phyloP scores from a whole-genome alignment of 805 yeast species.

The Candida easanensis region DNA sequence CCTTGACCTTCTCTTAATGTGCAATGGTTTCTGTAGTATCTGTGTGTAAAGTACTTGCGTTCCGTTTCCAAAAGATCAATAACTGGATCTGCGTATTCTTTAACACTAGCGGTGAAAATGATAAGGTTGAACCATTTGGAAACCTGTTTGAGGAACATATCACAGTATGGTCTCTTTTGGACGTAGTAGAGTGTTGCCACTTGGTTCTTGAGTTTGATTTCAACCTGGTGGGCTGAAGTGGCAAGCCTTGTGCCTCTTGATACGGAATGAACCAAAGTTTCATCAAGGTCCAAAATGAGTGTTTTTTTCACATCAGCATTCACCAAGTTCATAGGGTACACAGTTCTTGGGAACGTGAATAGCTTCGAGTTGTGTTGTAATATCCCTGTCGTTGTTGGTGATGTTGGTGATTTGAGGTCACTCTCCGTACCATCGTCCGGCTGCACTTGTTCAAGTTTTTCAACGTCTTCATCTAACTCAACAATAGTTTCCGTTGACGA shows the following conservation, averaged over 20 bases:
- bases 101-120: constrained; percentile 91
- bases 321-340: constrained; percentile 42
- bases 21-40: constrained; percentile 82
- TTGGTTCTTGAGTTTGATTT: constrained; percentile 66
- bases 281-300: constrained; percentile 86
- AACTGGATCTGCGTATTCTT: constrained; percentile 96
- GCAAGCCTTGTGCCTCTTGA: constrained; percentile 49
- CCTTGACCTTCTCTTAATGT: constrained; percentile 76
- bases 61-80: constrained; percentile 86
- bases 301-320: constrained; percentile 51
- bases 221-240: constrained; percentile 66
- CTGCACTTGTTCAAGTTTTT: constrained; percentile 7
- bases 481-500: constrained; percentile 13
- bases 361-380: constrained; percentile 17
- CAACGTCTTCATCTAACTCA: constrained; percentile 25
- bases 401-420: constrained; percentile 25
- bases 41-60: constrained; percentile 45
- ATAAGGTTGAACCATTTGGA: constrained; percentile 85
- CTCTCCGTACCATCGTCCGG: constrained; percentile 7
- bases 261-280: constrained; percentile 88
- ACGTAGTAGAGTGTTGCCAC: constrained; percentile 84
- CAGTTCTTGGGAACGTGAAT: constrained; percentile 35
- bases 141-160: constrained; percentile 73
- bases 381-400: constrained; percentile 20
- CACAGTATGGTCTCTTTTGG: constrained; percentile 89